Percentiles rank a stretch among this genome's conserved stretches.
Evolutionary conservation across 345 rosid genomes (phyloP).

Genomic region (Moricandia arvensis): DNA sequence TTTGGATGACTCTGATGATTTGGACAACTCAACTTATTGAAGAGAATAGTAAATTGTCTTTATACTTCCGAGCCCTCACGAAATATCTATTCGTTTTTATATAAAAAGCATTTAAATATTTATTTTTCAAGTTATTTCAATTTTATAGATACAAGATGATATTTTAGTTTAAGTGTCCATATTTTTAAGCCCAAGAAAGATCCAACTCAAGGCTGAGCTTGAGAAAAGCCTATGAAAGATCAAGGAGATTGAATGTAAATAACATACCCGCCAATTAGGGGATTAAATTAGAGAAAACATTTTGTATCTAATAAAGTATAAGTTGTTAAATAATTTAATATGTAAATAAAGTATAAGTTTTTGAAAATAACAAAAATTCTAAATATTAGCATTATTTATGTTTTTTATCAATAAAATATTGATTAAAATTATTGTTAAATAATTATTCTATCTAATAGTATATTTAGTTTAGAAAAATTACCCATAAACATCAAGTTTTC

Average conservation of each 20-base stretch:
- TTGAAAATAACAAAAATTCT: no score
- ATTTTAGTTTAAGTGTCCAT: not conserved
- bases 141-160: not conserved
- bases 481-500: no score
- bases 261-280: not conserved
- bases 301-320: not conserved
- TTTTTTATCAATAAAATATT: not conserved
- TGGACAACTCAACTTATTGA: constrained; percentile 32
- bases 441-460: not conserved
- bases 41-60: constrained; percentile 1
- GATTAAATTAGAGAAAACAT: not conserved
- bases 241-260: not conserved
- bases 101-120: no score
- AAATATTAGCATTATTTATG: not conserved
- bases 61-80: not conserved
- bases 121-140: no score
- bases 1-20: constrained; percentile 16
- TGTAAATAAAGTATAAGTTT: not conserved
- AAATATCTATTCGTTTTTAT: not conserved
- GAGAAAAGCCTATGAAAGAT: not conserved
- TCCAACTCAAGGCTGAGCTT: not conserved
- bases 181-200: not conserved
- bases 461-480: not conserved
- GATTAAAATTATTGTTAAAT: no score
- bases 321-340: not conserved